These are phyloP conservation scores for Aspergillus calidoustus DNA, from an alignment of 2,329 filamentous ascomycete genomes.

Conservation along the genomic window DNA sequence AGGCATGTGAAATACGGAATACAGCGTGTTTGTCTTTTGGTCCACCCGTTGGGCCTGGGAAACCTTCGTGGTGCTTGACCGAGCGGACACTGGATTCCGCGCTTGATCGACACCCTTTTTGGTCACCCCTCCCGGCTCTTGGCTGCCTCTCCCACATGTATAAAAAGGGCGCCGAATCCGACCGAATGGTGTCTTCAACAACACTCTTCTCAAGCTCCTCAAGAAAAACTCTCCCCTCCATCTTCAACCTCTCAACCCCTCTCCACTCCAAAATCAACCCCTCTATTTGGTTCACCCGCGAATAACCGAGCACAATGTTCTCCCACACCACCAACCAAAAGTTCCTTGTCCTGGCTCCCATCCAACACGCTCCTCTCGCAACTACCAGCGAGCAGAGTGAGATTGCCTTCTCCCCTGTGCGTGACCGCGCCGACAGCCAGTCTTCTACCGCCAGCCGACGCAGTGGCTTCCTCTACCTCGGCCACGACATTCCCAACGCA, in stretches of 20 bases:
- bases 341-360: conserved; percentile 40
- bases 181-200: conserved; percentile 15
- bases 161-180: conserved; percentile 33
- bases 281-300: conserved; percentile 8
- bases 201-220: conserved; percentile 12
- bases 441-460: not conserved
- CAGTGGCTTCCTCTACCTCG: not conserved
- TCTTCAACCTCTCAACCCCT: not conserved
- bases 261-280: not conserved
- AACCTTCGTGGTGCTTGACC: conserved; percentile 12
- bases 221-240: conserved; percentile 6
- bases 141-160: conserved; percentile 26
- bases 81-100: conserved; percentile 23
- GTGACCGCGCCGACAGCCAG: conserved; percentile 34
- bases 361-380: conserved; percentile 34
- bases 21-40: conserved; percentile 15
- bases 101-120: conserved; percentile 34
- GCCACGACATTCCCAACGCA: not conserved
- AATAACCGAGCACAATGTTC: conserved; percentile 33
- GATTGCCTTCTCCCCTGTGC: conserved; percentile 4
- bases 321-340: conserved; percentile 34
- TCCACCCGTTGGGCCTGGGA: conserved; percentile 14
- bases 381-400: conserved; percentile 10
- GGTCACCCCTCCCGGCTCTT: conserved; percentile 27
- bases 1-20: conserved; percentile 35